Evolutionary conservation across 495 filamentous ascomycete genomes (phyloP), one percentile per base, ranked within the genome.

Genomic region (Xylaria telfairii): DNA sequence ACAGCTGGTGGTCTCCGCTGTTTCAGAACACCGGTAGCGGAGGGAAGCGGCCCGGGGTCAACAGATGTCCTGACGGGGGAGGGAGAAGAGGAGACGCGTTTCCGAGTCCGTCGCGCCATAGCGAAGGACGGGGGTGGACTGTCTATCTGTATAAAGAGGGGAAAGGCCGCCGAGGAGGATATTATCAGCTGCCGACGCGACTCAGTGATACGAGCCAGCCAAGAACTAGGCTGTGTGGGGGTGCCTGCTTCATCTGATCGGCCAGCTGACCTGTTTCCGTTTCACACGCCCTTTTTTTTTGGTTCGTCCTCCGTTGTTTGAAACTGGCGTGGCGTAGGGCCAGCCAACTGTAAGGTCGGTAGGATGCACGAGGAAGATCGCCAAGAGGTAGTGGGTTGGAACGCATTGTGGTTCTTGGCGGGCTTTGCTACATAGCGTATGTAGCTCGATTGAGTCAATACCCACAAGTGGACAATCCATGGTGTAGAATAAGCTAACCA

Each of bases 1-100:
- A 10, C 37, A 21, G 26, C 62, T 2, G 62, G 62, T 2, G 62
- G 62, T 54, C 64, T 54, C 64, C 64, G 64, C 24, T 54, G 64
- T 66, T 54, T 66, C 64, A 66, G 34, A 1, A 3, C 42, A 28
- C 46, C 47, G 62, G 62, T 39, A 65, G 44, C 42, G 24, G 62
- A 65, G 12, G 62, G 24, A 17, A 19, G 26, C 46, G 64, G 46
- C 2, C 10, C 64, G 47, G 64, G 47, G 5, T 21, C 4, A 49
- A 32, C 59, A 17, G 37, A 26, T 2, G 37, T 62, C 37, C n/a
- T n/a, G n/a, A 19, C 34, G 3, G 37, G 7, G 51, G 51, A 7
- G 51, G 24, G 4, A 32, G 56, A 13, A n/a, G 34, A 42, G 59
- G 34, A 19, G 5, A 42, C 59, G 21, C 21, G 59, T 42, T 62